Conservation (phyloP, 768 basidiomycete species). For the Podaxis rugospora region DNA sequence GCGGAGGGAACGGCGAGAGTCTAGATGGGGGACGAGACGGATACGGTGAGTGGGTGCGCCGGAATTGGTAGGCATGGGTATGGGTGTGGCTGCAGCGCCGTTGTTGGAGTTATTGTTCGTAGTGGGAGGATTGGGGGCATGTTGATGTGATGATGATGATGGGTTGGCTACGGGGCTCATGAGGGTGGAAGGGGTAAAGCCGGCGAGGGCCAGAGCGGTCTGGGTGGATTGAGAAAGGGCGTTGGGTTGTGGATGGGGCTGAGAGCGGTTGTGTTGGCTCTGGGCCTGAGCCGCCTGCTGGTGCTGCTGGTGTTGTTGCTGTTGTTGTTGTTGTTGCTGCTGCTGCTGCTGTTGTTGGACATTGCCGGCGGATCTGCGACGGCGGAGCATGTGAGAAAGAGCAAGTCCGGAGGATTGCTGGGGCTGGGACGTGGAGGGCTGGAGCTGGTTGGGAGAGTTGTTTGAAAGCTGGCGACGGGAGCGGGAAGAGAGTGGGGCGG, state of each 20-base stretch:
- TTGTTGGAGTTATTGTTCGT: not conserved
- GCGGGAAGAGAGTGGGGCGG: conserved; percentile 15
- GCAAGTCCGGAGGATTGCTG: conserved; percentile 28
- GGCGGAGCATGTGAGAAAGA: conserved; percentile 55
- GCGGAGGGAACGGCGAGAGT: conserved; percentile 80
- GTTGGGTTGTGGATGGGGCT: not conserved
- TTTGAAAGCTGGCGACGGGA: not conserved
- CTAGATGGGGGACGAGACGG: conserved; percentile 93
- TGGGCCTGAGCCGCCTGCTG: conserved; percentile 1
- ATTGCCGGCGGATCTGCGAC: conserved; percentile 62
- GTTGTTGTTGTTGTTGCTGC: conserved; percentile 22
- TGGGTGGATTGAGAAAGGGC: not conserved
- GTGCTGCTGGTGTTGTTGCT: conserved; percentile 11
- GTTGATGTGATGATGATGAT: conserved; percentile 2
- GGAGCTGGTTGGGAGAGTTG: conserved; percentile 18
- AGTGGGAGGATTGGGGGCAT: too few relatives aligned
- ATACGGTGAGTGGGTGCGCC: conserved; percentile 54
- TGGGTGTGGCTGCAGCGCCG: not conserved
- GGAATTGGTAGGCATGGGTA: not conserved
- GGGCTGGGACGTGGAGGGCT: conserved; percentile 20
- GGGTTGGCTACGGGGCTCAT: not conserved
- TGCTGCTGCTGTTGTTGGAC: conserved; percentile 26
- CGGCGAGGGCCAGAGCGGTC: not conserved
- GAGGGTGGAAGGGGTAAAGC: not conserved
- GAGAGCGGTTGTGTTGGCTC: not conserved